Percentiles rank a stretch among this genome's conserved stretches.
Conservation (phyloP, 768 basidiomycete species). For the Albatrellus ellisii region DNA sequence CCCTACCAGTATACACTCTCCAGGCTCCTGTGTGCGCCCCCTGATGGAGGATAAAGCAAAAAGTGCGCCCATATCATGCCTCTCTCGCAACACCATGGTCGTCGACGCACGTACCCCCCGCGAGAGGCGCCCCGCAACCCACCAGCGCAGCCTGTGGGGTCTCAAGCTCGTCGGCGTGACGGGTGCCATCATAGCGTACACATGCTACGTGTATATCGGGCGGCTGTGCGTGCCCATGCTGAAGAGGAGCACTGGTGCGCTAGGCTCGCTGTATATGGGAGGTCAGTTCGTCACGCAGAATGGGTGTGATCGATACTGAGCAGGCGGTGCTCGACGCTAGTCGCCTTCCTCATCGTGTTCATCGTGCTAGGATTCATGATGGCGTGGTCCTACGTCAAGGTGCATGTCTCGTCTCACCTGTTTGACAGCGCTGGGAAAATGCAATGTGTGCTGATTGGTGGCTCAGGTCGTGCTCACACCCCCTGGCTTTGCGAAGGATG, state of each 20-base stretch:
- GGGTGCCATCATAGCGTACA: constrained; percentile 48
- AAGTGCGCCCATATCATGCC: too few species aligned
- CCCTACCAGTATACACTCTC: too few species aligned
- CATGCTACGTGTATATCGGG: constrained; percentile 68
- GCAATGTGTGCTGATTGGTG: neutral
- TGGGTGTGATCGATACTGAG: neutral
- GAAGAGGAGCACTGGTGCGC: constrained; percentile 25
- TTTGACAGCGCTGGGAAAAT: neutral
- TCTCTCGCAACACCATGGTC: too few species aligned
- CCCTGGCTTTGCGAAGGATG: constrained; percentile 58
- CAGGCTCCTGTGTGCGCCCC: too few species aligned
- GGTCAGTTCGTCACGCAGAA: constrained; percentile 39
- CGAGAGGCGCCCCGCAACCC: too few species aligned
- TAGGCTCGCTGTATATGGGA: constrained; percentile 40
- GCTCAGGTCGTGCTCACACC: constrained; percentile 57
- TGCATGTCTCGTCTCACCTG: constrained; percentile 20
- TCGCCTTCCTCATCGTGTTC: constrained; percentile 54
- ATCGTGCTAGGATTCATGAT: constrained; percentile 52
- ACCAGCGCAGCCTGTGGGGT: too few species aligned
- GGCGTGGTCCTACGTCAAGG: constrained; percentile 70
- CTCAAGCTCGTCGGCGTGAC: constrained; percentile 56
- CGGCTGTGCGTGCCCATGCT: constrained; percentile 64
- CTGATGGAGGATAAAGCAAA: too few species aligned
- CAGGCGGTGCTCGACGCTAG: constrained; percentile 23
- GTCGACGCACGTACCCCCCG: too few species aligned